Percentiles rank a stretch among this genome's conserved stretches.
Conservation (phyloP, 1,284 basidiomycete genomes). For the Cutaneotrichosporon cutaneum region DNA sequence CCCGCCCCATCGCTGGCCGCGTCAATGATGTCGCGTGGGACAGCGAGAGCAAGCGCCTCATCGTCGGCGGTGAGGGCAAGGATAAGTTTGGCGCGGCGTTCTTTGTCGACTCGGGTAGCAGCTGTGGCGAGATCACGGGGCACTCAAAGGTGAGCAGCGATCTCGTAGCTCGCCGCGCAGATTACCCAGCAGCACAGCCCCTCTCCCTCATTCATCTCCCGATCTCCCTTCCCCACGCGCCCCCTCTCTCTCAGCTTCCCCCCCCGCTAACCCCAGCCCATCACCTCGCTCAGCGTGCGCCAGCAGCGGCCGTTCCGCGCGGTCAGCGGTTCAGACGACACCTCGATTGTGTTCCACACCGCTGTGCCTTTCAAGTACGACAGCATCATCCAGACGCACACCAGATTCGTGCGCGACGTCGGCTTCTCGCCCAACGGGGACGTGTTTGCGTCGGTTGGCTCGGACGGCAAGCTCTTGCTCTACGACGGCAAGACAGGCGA, state of each 20-base stretch:
- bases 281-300: slow-evolving; percentile 90
- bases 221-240: not conserved
- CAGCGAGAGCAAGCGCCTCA: slow-evolving; percentile 90
- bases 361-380: slow-evolving; percentile 87
- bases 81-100: slow-evolving; percentile 90
- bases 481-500: slow-evolving; percentile 93
- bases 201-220: too few relatives aligned
- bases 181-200: not conserved
- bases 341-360: slow-evolving; percentile 69
- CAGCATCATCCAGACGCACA: slow-evolving; percentile 86
- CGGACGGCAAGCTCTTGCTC: slow-evolving; percentile 82
- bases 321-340: slow-evolving; percentile 81
- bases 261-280: slow-evolving; percentile 55
- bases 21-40: slow-evolving; percentile 97
- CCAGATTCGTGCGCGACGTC: slow-evolving; percentile 91
- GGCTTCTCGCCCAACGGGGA: slow-evolving; percentile 77
- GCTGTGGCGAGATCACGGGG: slow-evolving; percentile 88
- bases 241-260: not conserved
- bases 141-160: slow-evolving; percentile 71
- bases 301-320: slow-evolving; percentile 88
- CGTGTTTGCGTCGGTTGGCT: slow-evolving; percentile 84
- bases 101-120: slow-evolving; percentile 81
- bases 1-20: slow-evolving; percentile 74
- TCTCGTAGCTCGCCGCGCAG: not conserved
- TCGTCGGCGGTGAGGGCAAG: slow-evolving; percentile 92